Base-by-base conservation (phyloP, 345 rosid genomes). In the Microcos paniculata region DNA sequence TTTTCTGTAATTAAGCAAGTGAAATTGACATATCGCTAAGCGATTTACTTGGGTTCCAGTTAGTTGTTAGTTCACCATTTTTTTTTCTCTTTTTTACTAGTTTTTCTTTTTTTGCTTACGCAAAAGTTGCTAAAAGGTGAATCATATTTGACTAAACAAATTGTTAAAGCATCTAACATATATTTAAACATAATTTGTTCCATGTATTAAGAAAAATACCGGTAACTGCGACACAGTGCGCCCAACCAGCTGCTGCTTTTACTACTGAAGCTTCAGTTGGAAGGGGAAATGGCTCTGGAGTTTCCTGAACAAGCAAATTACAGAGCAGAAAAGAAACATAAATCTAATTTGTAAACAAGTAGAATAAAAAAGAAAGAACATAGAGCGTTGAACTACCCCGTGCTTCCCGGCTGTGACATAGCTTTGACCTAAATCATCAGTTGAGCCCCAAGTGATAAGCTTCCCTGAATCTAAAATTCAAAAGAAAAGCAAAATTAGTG, bases 381-480 rank as follows among this genome's bases (percentile, higher is more conserved):
- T 46, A 30, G 30, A 74, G 73, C 72, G 45, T 71, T 57, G 61
- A 48, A 62, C 72, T 84, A 96, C 98, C 96, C 97, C 97, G 52
- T 96, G 99, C 82, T 94, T 94, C 83, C 99, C 99, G 0, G 99
- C 87, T 57, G 98, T 90, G 43, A 96, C 83, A 62, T 96, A 96
- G 93, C 99, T 94, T 84, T 96, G 99, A 81, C 98, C 99, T 45
- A 92, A 83, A 87, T 96, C 99, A 84, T 92, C 99, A 13, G 98
- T 88, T 52, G 98, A 96, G 48, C 99, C 99, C 99, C 99, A 96
- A 14, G 99, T 94, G 59, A 96, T 90, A 35, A 96, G 97, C 94
- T 90, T 94, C 80, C 99, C 94, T 9, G 92, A 86, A 49, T 91
- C 99, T 96, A 88, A 73, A 81, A 12, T 71, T 70, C 13, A n/a